Evolutionary conservation across 768 basidiomycete genomes (phyloP).

Genomic region (Exidia glandulosa): DNA sequence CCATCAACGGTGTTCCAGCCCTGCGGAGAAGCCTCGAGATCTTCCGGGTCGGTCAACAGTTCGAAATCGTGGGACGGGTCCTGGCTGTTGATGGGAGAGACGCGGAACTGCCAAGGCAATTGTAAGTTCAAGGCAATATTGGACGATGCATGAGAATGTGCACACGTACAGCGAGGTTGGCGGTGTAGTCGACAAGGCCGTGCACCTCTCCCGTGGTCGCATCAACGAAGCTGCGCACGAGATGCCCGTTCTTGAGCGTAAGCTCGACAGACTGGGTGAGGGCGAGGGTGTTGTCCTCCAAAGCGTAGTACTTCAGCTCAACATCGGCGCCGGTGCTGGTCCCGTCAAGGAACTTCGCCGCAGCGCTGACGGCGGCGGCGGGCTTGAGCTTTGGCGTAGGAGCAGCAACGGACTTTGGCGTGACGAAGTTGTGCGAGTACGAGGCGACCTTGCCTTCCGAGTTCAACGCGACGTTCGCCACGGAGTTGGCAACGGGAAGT

Average conservation of each 20-base stretch:
- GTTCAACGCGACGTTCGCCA: conserved; percentile 5
- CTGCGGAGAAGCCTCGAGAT: conserved; percentile 25
- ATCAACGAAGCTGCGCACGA: not conserved
- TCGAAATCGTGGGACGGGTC: conserved; percentile 1
- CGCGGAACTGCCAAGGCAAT: not conserved
- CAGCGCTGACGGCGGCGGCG: conserved; percentile 1
- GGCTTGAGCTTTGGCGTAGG: not conserved
- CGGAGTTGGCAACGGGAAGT: conserved; percentile 6
- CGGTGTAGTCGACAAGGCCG: not conserved
- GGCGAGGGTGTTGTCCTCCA: not conserved
- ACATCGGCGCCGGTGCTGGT: not conserved
- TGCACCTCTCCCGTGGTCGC: not conserved
- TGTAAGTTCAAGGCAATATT: not conserved
- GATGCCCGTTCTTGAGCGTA: not conserved
- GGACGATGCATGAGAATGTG: not conserved
- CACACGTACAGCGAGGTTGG: not conserved
- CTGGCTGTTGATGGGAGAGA: not conserved
- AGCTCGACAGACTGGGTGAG: not conserved
- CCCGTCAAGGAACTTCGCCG: conserved; percentile 2
- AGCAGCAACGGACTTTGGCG: not conserved
- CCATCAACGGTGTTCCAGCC: conserved; percentile 30
- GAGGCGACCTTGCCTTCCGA: conserved; percentile 5
- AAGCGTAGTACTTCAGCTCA: conserved; percentile 1
- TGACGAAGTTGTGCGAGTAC: conserved; percentile 4
- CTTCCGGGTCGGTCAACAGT: conserved; percentile 9